phyloP scores from a whole-genome alignment of 73 alveolate genomes.

The Paramecium primaurelia region DNA sequence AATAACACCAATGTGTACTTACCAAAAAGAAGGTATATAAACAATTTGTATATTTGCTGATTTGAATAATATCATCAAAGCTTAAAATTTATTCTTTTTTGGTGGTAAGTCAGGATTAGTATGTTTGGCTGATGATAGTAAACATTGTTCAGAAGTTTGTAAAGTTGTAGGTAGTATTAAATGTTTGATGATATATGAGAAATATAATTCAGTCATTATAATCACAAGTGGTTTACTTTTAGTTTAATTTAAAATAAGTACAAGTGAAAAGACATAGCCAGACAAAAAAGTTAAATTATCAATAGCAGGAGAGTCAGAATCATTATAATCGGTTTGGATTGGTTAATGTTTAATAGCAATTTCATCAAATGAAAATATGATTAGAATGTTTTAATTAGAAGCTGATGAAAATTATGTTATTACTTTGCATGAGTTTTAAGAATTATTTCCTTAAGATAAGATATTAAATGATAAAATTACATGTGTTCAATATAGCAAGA shows the following conservation, averaged over 20 bases:
- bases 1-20: slow-evolving; percentile 79
- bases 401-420: slow-evolving; percentile 93
- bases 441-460: slow-evolving; percentile 72
- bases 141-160: slow-evolving; percentile 94
- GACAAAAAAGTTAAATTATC: slow-evolving; percentile 91
- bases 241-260: slow-evolving; percentile 89
- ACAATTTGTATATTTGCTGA: slow-evolving; percentile 78
- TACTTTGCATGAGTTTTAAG: slow-evolving; percentile 86
- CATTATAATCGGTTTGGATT: slow-evolving; percentile 92
- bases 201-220: slow-evolving; percentile 91
- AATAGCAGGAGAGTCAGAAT: slow-evolving; percentile 96
- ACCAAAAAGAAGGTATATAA: slow-evolving; percentile 75
- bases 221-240: slow-evolving; percentile 92
- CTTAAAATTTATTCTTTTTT: slow-evolving; percentile 85
- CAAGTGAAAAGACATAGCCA: slow-evolving; percentile 92
- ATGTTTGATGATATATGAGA: slow-evolving; percentile 90
- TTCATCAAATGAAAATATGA: slow-evolving; percentile 95
- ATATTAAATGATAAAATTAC: slow-evolving; percentile 84
- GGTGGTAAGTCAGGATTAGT: slow-evolving; percentile 93
- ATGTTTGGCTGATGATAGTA: slow-evolving; percentile 97
- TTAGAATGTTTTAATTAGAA: slow-evolving; percentile 93
- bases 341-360: slow-evolving; percentile 94
- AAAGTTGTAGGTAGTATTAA: slow-evolving; percentile 97
- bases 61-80: slow-evolving; percentile 50
- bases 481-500: slow-evolving; percentile 78